Conservation (phyloP, 768 basidiomycete species). For the Lentinus tigrinus region DNA sequence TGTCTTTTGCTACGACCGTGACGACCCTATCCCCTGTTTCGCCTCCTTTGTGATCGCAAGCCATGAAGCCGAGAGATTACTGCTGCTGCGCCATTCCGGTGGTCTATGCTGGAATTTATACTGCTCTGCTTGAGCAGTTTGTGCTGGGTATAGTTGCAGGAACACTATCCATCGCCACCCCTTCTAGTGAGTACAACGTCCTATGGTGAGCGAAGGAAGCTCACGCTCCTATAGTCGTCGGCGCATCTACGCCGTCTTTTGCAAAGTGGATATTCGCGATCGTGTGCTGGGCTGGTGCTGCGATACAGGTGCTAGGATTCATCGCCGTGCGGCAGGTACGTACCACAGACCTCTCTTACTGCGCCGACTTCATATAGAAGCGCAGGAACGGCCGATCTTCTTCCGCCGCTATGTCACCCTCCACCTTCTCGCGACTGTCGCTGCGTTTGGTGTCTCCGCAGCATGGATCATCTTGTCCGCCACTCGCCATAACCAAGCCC, state of each 20-base stretch:
- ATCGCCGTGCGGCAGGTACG: slow-evolving; percentile 77
- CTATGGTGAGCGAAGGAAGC: background rate
- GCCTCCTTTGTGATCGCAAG: background rate
- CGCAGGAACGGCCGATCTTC: slow-evolving; percentile 64
- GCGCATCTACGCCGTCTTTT: slow-evolving; percentile 78
- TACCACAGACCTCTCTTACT: background rate
- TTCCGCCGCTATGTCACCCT: slow-evolving; percentile 71
- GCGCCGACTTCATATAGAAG: background rate
- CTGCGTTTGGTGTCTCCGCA: slow-evolving; percentile 73
- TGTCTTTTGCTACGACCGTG: slow-evolving; percentile 4
- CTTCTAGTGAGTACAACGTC: slow-evolving; percentile 65
- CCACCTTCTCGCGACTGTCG: slow-evolving; percentile 52
- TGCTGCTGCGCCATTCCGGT: slow-evolving; percentile 93
- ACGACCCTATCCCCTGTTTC: background rate
- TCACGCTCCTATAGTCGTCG: slow-evolving; percentile 60
- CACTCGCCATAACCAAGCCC: slow-evolving; percentile 68
- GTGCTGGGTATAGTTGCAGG: slow-evolving; percentile 64
- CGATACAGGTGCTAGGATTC: slow-evolving; percentile 79
- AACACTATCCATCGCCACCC: slow-evolving; percentile 73
- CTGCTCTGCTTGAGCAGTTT: slow-evolving; percentile 75
- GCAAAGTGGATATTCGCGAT: slow-evolving; percentile 72
- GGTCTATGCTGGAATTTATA: slow-evolving; percentile 87
- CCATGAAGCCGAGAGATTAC: slow-evolving; percentile 79
- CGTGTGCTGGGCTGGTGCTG: slow-evolving; percentile 74
- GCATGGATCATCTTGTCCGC: slow-evolving; percentile 85